Conservation (phyloP, 177 flowering plant genomes). For the Vitis hybrid region DNA sequence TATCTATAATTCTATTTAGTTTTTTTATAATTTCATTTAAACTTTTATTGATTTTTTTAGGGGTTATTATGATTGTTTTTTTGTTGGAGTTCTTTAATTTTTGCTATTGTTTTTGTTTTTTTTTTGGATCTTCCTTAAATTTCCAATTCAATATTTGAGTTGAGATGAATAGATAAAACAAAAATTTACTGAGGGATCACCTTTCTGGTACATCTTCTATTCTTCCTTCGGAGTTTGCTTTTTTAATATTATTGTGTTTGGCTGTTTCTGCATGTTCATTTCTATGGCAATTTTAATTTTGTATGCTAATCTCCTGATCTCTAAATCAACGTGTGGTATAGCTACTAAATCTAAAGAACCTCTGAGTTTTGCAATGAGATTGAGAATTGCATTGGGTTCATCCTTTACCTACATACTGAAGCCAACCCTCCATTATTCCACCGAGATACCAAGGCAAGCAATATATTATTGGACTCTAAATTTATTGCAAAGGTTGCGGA, state of each 20-base stretch:
- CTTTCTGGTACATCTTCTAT: slow-evolving; percentile 36
- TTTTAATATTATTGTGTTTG: not conserved
- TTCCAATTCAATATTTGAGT: no score
- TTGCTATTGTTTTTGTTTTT: no score
- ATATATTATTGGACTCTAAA: slow-evolving; percentile 53
- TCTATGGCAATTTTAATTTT: not conserved
- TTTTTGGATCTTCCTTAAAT: no score
- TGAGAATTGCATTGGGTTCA: slow-evolving; percentile 48
- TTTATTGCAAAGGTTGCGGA: slow-evolving; percentile 55
- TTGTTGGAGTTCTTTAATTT: no score
- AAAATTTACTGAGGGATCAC: slow-evolving; percentile 28
- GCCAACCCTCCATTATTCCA: slow-evolving; percentile 65
- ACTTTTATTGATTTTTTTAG: no score
- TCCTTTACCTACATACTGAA: slow-evolving; percentile 59
- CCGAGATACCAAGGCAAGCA: slow-evolving; percentile 61
- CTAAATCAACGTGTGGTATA: slow-evolving; percentile 7
- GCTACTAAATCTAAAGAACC: slow-evolving; percentile 36
- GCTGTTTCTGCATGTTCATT: not conserved
- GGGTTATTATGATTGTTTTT: no score
- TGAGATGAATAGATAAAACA: no score
- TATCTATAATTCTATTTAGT: no score
- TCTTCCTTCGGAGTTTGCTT: not conserved
- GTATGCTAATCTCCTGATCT: not conserved
- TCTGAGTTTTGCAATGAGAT: slow-evolving; percentile 39
- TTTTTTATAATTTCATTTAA: no score